phyloP scores from a whole-genome alignment of 768 basidiomycete genomes.

The Rhodotorula babjevae region DNA sequence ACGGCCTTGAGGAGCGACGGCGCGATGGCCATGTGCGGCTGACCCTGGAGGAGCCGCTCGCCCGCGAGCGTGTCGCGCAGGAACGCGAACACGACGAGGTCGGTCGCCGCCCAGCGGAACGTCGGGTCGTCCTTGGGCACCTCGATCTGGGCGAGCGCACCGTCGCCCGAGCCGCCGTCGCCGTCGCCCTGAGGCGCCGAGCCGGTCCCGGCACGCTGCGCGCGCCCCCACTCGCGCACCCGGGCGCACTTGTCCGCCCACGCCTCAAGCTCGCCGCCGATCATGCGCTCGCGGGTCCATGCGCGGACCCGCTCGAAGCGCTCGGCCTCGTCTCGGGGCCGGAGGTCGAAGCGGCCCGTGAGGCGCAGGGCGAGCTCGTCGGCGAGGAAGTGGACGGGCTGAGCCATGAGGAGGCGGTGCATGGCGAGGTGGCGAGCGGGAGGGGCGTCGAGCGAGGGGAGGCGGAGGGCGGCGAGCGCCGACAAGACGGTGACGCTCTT shows the following conservation, averaged over 20 bases:
- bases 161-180: neutral
- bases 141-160: neutral
- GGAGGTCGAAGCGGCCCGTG: conserved; percentile 59
- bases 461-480: conserved; percentile 7
- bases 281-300: conserved; percentile 53
- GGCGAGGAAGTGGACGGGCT: conserved; percentile 57
- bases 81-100: conserved; percentile 43
- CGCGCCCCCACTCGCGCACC: conserved; percentile 13
- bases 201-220: neutral
- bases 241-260: conserved; percentile 29
- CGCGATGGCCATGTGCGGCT: conserved; percentile 59
- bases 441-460: conserved; percentile 13
- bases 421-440: conserved; percentile 48
- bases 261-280: conserved; percentile 38
- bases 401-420: conserved; percentile 63
- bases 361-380: conserved; percentile 52
- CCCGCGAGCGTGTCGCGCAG: conserved; percentile 44
- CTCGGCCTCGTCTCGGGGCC: conserved; percentile 59
- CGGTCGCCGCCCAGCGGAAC: conserved; percentile 42
- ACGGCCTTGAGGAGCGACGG: conserved; percentile 61
- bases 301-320: conserved; percentile 53
- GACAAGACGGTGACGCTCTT: neutral
- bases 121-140: conserved; percentile 10
- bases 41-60: conserved; percentile 52
- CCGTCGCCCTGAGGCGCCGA: no score